A percentile compares a stretch with the other conserved stretches of the same genome.
phyloP scores from a whole-genome alignment of 2,329 filamentous ascomycete species.

The Fusarium sp. region DNA sequence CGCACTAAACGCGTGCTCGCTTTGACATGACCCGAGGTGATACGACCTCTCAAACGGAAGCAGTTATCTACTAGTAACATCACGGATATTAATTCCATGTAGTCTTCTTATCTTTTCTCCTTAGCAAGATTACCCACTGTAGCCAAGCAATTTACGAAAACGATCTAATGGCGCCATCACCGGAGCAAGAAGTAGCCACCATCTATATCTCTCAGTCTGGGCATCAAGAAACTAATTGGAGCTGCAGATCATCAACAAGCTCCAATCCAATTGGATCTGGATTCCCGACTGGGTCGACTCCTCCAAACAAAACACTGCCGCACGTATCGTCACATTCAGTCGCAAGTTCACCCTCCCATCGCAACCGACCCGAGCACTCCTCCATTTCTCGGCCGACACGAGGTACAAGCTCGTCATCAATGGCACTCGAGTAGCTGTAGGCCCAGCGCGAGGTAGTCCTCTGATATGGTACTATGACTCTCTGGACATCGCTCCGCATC shows the following conservation, averaged over 20 bases:
- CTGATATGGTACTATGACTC: background rate
- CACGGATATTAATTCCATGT: background rate
- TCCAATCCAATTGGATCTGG: background rate
- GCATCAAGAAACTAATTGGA: background rate
- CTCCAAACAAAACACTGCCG: background rate
- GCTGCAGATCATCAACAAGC: background rate
- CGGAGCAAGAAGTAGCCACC: background rate
- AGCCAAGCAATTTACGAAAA: rapidly evolving
- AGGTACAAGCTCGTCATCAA: background rate
- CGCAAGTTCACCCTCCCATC: background rate
- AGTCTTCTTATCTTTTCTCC: too few relatives aligned
- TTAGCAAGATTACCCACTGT: background rate
- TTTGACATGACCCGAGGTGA: background rate
- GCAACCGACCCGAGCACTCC: background rate
- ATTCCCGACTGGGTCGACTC: background rate
- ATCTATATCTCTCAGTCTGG: rapidly evolving
- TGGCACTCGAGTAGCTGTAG: background rate
- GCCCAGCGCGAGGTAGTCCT: background rate
- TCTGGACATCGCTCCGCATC: background rate
- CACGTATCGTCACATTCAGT: background rate
- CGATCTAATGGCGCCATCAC: background rate
- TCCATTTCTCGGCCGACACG: background rate
- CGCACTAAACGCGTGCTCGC: background rate
- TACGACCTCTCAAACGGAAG: background rate
- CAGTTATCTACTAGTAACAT: rapidly evolving